phyloP scores from a whole-genome alignment of 768 basidiomycete species.

The Psilocybe cyanescens region DNA sequence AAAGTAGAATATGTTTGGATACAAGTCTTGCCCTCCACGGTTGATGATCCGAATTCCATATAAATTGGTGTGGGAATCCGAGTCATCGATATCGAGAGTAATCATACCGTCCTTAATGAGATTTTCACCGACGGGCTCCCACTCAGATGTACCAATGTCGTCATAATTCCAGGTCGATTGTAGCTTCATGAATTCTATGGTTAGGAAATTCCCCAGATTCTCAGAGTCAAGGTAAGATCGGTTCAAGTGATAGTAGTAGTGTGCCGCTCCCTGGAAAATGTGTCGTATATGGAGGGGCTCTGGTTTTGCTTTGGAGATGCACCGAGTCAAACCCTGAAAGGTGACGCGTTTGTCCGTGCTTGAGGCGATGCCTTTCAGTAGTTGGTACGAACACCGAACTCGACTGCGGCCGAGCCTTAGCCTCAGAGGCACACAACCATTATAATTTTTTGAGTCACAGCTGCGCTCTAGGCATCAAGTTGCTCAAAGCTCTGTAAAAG shows the following conservation, averaged over 20 bases:
- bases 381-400: too few species aligned
- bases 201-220: neutral
- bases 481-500: too few species aligned
- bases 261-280: slow-evolving; percentile 2
- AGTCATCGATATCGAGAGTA: slow-evolving; percentile 17
- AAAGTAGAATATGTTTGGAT: slow-evolving; percentile 30
- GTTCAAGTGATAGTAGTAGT: slow-evolving; percentile 13
- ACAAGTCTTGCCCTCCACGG: slow-evolving; percentile 20
- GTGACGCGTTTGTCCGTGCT: too few species aligned
- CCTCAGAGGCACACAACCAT: too few species aligned
- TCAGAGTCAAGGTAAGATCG: slow-evolving; percentile 6
- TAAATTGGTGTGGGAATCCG: neutral
- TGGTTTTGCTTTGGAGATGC: too few species aligned
- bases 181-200: slow-evolving; percentile 17
- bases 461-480: too few species aligned
- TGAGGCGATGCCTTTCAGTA: too few species aligned
- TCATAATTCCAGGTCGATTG: neutral
- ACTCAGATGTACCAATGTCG: neutral
- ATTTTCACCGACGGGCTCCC: slow-evolving; percentile 16
- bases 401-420: too few species aligned
- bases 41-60: slow-evolving; percentile 31
- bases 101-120: slow-evolving; percentile 20
- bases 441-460: too few species aligned
- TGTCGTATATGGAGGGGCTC: too few species aligned
- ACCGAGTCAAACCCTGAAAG: too few species aligned